Base-by-base conservation (phyloP, 83 land plant species). In the Larix sibirica region DNA sequence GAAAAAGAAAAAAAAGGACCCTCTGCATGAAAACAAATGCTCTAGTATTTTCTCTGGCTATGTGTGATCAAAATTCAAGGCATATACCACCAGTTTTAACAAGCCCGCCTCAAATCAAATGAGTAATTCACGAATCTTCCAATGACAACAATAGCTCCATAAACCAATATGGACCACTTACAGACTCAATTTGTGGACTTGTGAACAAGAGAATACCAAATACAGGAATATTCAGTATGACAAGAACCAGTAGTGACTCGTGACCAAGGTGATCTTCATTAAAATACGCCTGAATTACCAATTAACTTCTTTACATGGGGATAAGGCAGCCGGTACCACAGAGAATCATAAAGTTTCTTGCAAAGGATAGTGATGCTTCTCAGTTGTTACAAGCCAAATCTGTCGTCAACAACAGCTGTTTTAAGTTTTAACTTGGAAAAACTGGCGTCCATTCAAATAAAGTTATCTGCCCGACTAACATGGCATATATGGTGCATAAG, bases 231-330 rank as follows among this genome's bases (percentile, higher is more conserved):
- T 18, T 44, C 47, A 8, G 10, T 47, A 47, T 47, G 4, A 71
- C 76, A 71, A 40, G 76, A 71, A 71, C 42, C 24, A 20, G 18
- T 71, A 23, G 14, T 38, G 0, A 28, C 0, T 71, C 50, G 20
- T 38, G 76, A 71, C 42, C 76, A 71, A 40, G 38, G 40, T 71
- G 76, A 71, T 71, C 76, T 71, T 40, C 42, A 12, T 33, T 40
- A 47, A 47, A 10, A 47, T 7, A 12, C 9, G 8, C 50, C 42
- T n/a, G 50, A 71, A 16, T 71, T 47, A 71, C 6, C 50, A 17
- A 31, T 40, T 70, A 69, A 16, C 21, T 40, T 40, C 23, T 68
- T 31, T 42, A 42, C 77, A 71, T 9, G 36, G 17, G 0, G 56
- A 20, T 21, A 71, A 71, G 17, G 26, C n/a, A 69, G n/a, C 17